Conservation (phyloP, 176 grass and related monocot genomes). For the Alopecurus myosuroides region DNA sequence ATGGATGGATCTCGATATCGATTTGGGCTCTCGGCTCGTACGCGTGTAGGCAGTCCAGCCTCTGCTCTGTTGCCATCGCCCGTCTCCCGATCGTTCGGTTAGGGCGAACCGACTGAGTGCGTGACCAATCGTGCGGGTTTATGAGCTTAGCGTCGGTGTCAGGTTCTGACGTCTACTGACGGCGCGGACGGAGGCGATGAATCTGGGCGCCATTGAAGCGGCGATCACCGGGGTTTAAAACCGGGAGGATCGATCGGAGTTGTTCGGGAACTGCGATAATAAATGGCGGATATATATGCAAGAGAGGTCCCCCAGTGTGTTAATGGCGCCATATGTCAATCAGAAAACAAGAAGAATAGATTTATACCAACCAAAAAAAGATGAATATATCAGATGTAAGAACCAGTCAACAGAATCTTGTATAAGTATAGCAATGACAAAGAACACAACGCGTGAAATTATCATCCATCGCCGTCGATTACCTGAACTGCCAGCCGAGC, state of each 20-base stretch:
- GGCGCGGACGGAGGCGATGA: conserved; percentile 2
- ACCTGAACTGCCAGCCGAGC: conserved; percentile 1
- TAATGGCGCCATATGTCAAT: neutral
- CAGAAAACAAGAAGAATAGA: neutral
- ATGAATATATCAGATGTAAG: neutral
- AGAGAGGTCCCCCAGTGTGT: neutral
- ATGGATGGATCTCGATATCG: neutral
- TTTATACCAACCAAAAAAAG: neutral
- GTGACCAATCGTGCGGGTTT: neutral
- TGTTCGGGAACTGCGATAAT: conserved; percentile 13
- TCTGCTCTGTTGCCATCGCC: neutral
- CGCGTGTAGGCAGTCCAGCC: neutral
- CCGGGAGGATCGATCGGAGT: neutral
- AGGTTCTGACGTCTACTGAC: neutral
- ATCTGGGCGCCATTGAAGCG: conserved; percentile 5
- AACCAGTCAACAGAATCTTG: neutral
- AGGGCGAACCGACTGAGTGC: neutral
- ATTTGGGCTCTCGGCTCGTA: neutral
- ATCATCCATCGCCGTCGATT: neutral
- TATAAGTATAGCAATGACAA: neutral
- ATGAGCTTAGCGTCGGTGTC: neutral
- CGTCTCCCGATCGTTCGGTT: neutral
- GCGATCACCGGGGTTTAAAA: neutral
- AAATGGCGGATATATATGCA: neutral
- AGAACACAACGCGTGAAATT: conserved; percentile 3